A percentile compares a stretch with the other conserved stretches of the same genome.
Evolutionary conservation across 2,329 filamentous ascomycete genomes (phyloP).

Genomic region (Talaromyces pinophilus): DNA sequence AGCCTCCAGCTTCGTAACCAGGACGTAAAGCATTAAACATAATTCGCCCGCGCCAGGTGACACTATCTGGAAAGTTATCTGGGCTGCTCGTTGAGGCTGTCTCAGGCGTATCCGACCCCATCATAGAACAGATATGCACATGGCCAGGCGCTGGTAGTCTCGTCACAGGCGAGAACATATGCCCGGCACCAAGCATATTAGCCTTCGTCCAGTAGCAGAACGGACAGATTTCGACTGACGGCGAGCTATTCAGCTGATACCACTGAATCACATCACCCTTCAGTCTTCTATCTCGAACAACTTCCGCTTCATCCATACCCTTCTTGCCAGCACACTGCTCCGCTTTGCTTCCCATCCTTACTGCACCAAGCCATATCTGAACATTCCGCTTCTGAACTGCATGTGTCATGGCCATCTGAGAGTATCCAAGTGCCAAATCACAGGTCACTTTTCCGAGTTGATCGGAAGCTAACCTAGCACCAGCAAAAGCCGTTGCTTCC

Average conservation of each 20-base stretch:
- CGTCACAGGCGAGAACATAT: neutral
- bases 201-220: conserved; percentile 10
- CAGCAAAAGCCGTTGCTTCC: neutral
- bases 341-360: conserved; percentile 1
- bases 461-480: neutral
- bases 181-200: neutral
- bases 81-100: neutral
- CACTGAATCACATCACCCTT: neutral
- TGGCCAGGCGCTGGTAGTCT: neutral
- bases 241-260: neutral
- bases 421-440: conserved; percentile 2
- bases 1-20: conserved; percentile 5
- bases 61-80: neutral
- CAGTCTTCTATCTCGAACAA: neutral
- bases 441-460: conserved; percentile 7
- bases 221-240: neutral
- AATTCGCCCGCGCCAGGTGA: neutral
- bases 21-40: neutral
- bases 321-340: neutral
- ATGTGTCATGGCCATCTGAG: neutral
- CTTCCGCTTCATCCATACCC: neutral
- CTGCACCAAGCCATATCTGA: neutral
- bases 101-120: neutral
- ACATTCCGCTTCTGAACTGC: neutral
- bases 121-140: conserved; percentile 5